These are phyloP conservation scores for Alisma plantagoaquatica DNA, from an alignment of 106 monocot genomes.

Conservation along the genomic window DNA sequence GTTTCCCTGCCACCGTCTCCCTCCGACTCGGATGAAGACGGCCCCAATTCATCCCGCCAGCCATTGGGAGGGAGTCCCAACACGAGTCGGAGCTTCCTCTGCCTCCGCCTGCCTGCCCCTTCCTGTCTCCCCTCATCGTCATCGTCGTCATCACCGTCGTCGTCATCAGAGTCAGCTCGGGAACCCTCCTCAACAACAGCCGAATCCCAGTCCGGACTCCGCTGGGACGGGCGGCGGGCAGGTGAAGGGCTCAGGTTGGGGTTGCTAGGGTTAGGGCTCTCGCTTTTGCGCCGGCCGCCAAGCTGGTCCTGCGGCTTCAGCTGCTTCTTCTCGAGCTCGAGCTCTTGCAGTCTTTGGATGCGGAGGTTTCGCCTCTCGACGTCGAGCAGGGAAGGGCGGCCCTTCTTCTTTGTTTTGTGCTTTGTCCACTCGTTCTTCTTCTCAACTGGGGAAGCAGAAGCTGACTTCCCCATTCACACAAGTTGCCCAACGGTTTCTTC, in stretches of 20 bases:
- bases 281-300: conserved; percentile 13
- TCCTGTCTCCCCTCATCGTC: no score
- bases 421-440: conserved; percentile 3
- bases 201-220: no score
- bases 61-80: conserved; percentile 12
- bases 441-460: no score
- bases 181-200: conserved; percentile 30
- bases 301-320: conserved; percentile 1
- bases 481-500: no score
- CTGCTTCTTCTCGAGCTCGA: no score
- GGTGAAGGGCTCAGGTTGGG: conserved; percentile 11
- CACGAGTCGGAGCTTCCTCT: conserved; percentile 79
- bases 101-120: conserved; percentile 14
- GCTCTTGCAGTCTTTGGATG: conserved; percentile 41
- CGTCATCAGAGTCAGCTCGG: not conserved
- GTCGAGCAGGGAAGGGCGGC: conserved; percentile 82
- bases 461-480: no score
- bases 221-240: no score
- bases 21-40: conserved; percentile 32
- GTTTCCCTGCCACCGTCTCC: not conserved
- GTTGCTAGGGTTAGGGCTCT: conserved; percentile 21
- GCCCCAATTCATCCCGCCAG: not conserved
- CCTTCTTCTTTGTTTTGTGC: conserved; percentile 82
- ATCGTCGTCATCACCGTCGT: conserved; percentile 27
- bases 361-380: conserved; percentile 77